Conservation (phyloP, 176 grass and related monocot species). For the Paspalum notatum region DNA sequence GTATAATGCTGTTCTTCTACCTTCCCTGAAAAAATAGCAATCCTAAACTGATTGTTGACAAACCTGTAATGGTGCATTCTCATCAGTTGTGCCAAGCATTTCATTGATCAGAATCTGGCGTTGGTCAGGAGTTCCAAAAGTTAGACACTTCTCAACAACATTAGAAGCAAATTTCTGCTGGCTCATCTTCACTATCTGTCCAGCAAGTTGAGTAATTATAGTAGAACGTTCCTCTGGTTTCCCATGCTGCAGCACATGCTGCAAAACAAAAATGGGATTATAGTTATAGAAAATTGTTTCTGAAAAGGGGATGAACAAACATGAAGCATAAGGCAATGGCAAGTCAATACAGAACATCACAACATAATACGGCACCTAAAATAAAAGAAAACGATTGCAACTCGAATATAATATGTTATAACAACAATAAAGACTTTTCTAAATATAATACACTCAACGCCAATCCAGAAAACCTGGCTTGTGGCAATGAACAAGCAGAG, state of each 20-base stretch:
- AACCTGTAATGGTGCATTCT: constrained; percentile 98
- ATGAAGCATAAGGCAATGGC: background rate
- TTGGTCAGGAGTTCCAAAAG: constrained; percentile 69
- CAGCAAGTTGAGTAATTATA: constrained; percentile 80
- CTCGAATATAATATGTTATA: background rate
- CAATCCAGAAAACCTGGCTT: background rate
- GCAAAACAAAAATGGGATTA: constrained; percentile 38
- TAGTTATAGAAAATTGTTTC: background rate
- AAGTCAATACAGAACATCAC: background rate
- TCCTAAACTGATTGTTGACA: constrained; percentile 3
- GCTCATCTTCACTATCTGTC: constrained; percentile 98
- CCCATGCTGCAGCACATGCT: constrained; percentile 93
- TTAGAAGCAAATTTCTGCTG: constrained; percentile 98
- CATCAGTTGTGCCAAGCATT: constrained; percentile 93
- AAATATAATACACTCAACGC: background rate
- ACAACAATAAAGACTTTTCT: background rate
- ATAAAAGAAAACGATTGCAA: background rate
- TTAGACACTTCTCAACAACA: constrained; percentile 95
- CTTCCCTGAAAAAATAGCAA: constrained; percentile 16
- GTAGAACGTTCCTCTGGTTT: constrained; percentile 80
- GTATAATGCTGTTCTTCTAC: background rate
- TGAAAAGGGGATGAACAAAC: background rate
- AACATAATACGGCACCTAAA: constrained; percentile 16
- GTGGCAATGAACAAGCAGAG: background rate
- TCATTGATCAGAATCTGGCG: constrained; percentile 91